Evolutionary conservation across 345 rosid species (phyloP).

Genomic region (Erucastrum elatum): DNA sequence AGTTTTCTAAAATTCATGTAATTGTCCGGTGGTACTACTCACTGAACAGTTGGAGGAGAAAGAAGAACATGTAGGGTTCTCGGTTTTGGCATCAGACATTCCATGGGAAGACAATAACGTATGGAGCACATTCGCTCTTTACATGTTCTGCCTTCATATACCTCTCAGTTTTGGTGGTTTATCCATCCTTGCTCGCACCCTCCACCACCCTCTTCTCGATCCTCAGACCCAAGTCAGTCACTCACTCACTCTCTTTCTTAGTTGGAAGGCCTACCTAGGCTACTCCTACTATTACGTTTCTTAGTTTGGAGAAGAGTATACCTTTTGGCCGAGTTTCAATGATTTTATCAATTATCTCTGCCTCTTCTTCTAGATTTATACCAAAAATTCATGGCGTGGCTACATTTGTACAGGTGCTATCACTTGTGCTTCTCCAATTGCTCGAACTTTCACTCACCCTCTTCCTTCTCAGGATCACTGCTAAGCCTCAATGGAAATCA

Average conservation of each 20-base stretch:
- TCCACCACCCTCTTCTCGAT: slow-evolving; percentile 47
- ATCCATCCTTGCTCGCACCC: slow-evolving; percentile 36
- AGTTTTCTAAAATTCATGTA: background rate
- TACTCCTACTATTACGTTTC: too few species aligned
- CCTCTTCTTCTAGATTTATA: too few species aligned
- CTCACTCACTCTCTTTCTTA: background rate
- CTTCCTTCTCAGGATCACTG: slow-evolving; percentile 51
- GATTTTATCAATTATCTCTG: too few species aligned
- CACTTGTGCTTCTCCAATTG: slow-evolving; percentile 53
- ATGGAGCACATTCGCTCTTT: slow-evolving; percentile 77
- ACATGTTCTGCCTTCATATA: slow-evolving; percentile 58
- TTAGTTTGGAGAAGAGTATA: too few species aligned
- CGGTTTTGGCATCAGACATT: slow-evolving; percentile 52
- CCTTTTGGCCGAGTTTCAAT: too few species aligned
- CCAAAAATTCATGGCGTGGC: background rate
- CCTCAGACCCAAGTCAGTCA: slow-evolving; percentile 74
- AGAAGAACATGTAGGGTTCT: slow-evolving; percentile 45
- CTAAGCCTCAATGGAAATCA: slow-evolving; percentile 50
- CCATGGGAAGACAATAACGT: slow-evolving; percentile 64
- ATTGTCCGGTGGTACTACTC: too few species aligned
- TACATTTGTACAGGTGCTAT: slow-evolving; percentile 51
- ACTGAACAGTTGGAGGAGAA: background rate
- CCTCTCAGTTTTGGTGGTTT: slow-evolving; percentile 75
- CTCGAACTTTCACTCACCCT: slow-evolving; percentile 51
- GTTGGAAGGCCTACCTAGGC: too few species aligned